These are phyloP conservation scores for Xylaria longipes DNA, from an alignment of 495 filamentous ascomycete species.

Conservation along the genomic window DNA sequence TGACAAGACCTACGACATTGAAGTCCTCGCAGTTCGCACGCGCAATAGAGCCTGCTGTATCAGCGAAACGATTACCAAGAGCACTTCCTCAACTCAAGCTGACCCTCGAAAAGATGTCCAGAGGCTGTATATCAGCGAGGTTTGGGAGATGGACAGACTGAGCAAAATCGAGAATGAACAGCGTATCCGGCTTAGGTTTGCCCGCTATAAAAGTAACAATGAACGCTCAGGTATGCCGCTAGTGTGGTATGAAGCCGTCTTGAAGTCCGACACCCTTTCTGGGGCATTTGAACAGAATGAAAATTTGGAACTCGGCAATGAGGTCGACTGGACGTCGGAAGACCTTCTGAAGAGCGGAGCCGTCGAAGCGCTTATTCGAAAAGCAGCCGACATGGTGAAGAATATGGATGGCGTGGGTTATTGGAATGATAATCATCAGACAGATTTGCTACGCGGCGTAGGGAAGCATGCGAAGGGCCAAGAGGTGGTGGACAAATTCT, in stretches of 20 bases:
- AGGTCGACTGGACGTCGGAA: constrained; percentile 44
- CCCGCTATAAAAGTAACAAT: not conserved
- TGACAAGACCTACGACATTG: constrained; percentile 24
- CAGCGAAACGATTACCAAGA: constrained; percentile 25
- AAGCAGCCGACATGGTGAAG: constrained; percentile 40
- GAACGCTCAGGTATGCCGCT: constrained; percentile 23
- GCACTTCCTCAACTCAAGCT: constrained; percentile 9
- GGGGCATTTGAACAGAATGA: constrained; percentile 46
- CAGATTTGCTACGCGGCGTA: not conserved
- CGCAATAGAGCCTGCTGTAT: constrained; percentile 37
- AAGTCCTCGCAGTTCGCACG: constrained; percentile 41
- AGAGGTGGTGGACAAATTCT: constrained; percentile 9
- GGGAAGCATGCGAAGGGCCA: not conserved
- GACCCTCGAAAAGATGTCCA: not conserved
- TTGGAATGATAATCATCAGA: constrained; percentile 38
- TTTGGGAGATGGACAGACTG: constrained; percentile 39
- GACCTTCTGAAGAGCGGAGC: constrained; percentile 33
- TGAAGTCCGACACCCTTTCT: constrained; percentile 41
- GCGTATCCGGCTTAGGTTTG: constrained; percentile 11
- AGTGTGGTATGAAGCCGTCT: constrained; percentile 51
- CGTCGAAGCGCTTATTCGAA: constrained; percentile 37
- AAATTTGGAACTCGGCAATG: constrained; percentile 46
- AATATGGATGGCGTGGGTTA: constrained; percentile 47
- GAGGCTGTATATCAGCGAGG: constrained; percentile 50
- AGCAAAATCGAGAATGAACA: not conserved